Percentiles rank a stretch among this genome's conserved stretches.
phyloP scores from a whole-genome alignment of 768 basidiomycete genomes.

The Auriscalpium orientale region DNA sequence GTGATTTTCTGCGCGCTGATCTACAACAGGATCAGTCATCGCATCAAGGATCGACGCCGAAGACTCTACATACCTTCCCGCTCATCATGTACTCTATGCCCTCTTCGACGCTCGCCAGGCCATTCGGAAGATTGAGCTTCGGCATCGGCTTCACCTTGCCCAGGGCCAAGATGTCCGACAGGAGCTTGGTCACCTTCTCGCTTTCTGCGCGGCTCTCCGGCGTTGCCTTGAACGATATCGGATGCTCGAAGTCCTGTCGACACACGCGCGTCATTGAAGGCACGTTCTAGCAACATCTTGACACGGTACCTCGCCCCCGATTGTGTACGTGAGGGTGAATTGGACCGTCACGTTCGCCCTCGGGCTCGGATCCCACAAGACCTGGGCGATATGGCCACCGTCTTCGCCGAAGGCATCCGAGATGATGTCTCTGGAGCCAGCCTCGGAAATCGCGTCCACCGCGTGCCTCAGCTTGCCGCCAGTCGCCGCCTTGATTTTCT shows the following conservation, averaged over 20 bases:
- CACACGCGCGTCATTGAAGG: no score
- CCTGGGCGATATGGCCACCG: no score
- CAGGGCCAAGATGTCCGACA: neutral
- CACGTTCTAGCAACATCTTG: no score
- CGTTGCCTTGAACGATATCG: no score
- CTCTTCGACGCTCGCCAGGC: slow-evolving; percentile 17
- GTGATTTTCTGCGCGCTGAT: slow-evolving; percentile 25
- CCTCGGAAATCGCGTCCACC: slow-evolving; percentile 16
- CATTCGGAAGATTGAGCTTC: slow-evolving; percentile 12
- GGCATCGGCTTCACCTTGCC: slow-evolving; percentile 15
- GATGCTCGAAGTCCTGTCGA: no score
- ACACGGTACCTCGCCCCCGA: no score
- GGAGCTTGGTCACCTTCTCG: no score
- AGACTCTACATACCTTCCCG: slow-evolving; percentile 14
- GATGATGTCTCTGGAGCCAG: neutral
- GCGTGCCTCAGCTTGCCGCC: slow-evolving; percentile 4
- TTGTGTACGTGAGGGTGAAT: no score
- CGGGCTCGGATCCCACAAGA: no score
- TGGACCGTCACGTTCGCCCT: no score
- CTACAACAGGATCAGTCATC: neutral
- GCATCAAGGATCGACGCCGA: neutral
- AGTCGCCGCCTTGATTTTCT: slow-evolving; percentile 19
- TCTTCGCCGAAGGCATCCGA: neutral
- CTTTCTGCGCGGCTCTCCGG: no score
- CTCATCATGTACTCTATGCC: slow-evolving; percentile 23